Conservation (phyloP, 164 flowering plant species). For the Magnolia kwangsiensis region DNA sequence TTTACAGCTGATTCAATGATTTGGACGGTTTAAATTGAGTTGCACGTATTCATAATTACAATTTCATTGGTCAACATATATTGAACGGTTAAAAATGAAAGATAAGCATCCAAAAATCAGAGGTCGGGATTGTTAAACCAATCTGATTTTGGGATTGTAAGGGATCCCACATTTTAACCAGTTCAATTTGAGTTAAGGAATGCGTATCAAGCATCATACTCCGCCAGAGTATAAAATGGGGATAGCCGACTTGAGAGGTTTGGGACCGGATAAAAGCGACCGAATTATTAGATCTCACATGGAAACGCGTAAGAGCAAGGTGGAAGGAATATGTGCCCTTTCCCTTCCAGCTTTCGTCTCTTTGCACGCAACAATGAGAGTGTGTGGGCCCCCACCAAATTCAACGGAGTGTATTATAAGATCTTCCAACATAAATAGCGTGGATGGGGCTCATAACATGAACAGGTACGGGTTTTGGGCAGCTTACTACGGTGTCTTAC, state of each 20-base stretch:
- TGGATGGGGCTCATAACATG: background rate
- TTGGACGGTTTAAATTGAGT: too few species aligned
- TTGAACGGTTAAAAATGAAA: too few species aligned
- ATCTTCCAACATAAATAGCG: background rate
- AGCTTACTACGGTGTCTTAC: background rate
- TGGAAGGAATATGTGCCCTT: conserved; percentile 6
- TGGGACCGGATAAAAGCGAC: background rate
- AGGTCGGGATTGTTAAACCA: too few species aligned
- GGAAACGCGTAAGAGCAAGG: background rate
- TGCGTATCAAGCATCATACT: too few species aligned
- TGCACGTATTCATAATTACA: too few species aligned
- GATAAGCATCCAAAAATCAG: too few species aligned
- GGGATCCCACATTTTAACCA: too few species aligned
- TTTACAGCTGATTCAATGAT: too few species aligned
- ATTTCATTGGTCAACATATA: too few species aligned
- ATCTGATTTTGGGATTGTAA: too few species aligned
- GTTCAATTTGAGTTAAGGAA: too few species aligned
- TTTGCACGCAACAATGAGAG: conserved; percentile 7
- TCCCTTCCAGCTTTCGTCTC: background rate
- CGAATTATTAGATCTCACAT: background rate
- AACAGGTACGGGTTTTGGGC: background rate
- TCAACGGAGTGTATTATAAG: background rate
- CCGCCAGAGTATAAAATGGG: too few species aligned
- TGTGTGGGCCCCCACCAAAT: background rate
- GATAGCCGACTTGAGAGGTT: background rate